phyloP scores from a whole-genome alignment of 225 moss, liverwort and hornwort species.

The Rhytidiadelphus loreus region DNA sequence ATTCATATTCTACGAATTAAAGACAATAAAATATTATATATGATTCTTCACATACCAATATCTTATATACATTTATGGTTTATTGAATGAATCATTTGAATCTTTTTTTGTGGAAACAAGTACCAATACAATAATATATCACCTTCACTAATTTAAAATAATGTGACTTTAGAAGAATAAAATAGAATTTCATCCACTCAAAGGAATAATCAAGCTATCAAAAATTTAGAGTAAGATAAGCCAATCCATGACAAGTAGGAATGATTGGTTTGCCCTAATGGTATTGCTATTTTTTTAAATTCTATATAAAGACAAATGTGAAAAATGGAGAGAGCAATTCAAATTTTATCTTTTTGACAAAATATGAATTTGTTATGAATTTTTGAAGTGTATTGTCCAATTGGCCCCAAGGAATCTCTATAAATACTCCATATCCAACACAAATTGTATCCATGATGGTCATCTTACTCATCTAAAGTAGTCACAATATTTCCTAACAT shows the following conservation, averaged over 20 bases:
- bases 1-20: not conserved
- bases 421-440: not conserved
- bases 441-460: not conserved
- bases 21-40: not conserved
- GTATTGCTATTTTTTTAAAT: not conserved
- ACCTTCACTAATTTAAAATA: not conserved
- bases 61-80: not conserved
- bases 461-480: not conserved
- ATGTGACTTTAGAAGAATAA: not conserved
- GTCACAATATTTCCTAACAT: not conserved
- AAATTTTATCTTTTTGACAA: not conserved
- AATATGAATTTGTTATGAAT: too few relatives aligned
- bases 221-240: not conserved
- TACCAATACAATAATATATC: not conserved
- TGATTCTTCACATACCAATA: not conserved
- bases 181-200: not conserved
- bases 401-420: not conserved
- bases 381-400: accelerated
- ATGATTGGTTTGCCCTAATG: not conserved
- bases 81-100: not conserved
- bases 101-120: not conserved
- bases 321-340: accelerated
- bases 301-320: not conserved
- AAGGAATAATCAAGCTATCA: not conserved
- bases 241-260: accelerated